Evolutionary conservation across 768 basidiomycete species (phyloP).

Genomic region (Epithele typhae): DNA sequence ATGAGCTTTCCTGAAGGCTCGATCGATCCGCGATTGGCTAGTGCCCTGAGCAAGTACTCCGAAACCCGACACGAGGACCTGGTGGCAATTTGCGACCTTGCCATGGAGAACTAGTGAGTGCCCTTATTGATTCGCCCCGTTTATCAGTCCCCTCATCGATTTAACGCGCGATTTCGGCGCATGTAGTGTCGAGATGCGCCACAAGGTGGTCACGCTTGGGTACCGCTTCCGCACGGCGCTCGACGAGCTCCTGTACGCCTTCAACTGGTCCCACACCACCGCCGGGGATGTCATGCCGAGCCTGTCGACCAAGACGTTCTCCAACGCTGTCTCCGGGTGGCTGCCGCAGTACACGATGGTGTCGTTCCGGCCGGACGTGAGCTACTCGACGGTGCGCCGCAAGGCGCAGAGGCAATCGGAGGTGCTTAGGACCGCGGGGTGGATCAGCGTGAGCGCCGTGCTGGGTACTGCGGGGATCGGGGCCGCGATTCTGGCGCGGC

Average conservation of each 20-base stretch:
- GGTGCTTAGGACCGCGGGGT: constrained; percentile 49
- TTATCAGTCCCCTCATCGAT: not conserved
- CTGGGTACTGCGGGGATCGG: constrained; percentile 39
- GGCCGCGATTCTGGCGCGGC: constrained; percentile 27
- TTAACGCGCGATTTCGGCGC: constrained; percentile 10
- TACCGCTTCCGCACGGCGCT: constrained; percentile 78
- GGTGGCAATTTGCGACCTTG: constrained; percentile 85
- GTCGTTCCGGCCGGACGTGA: constrained; percentile 94
- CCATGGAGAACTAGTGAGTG: constrained; percentile 95
- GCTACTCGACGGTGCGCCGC: constrained; percentile 75
- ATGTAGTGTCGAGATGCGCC: constrained; percentile 87
- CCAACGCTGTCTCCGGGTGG: constrained; percentile 66
- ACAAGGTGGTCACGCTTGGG: constrained; percentile 76
- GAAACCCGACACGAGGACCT: constrained; percentile 82
- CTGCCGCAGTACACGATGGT: constrained; percentile 96
- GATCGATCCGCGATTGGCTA: constrained; percentile 52
- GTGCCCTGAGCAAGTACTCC: constrained; percentile 76
- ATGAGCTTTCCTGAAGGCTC: constrained; percentile 31
- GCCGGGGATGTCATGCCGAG: constrained; percentile 41
- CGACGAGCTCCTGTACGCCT: constrained; percentile 67
- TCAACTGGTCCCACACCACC: constrained; percentile 50
- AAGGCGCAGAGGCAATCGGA: constrained; percentile 67
- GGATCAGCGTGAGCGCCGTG: constrained; percentile 42
- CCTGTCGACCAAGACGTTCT: constrained; percentile 22
- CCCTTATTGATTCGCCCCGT: constrained; percentile 12